Conservation (phyloP, 768 basidiomycete genomes). For the Boletus fagicola region DNA sequence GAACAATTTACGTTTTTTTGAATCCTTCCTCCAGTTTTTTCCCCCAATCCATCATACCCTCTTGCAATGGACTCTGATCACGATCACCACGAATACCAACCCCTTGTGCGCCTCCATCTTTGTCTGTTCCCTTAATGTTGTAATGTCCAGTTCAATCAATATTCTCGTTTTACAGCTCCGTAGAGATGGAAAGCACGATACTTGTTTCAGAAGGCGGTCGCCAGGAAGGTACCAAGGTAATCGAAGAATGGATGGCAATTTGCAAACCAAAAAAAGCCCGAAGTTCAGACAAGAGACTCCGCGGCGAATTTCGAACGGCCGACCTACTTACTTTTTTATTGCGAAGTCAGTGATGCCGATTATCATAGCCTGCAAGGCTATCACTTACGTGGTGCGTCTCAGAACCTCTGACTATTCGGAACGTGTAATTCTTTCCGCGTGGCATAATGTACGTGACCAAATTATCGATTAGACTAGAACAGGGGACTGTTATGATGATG, state of each 20-base stretch:
- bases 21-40: not conserved
- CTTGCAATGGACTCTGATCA: slow-evolving; percentile 22
- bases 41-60: slow-evolving; percentile 11
- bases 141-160: slow-evolving; percentile 20
- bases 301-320: slow-evolving; percentile 24
- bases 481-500: slow-evolving; percentile 11
- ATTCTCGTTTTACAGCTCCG: slow-evolving; percentile 1
- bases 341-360: slow-evolving; percentile 19
- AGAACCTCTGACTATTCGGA: slow-evolving; percentile 8
- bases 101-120: slow-evolving; percentile 4
- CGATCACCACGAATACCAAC: slow-evolving; percentile 15
- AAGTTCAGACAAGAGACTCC: slow-evolving; percentile 25
- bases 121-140: slow-evolving; percentile 9
- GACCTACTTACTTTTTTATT: slow-evolving; percentile 5
- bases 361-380: slow-evolving; percentile 18
- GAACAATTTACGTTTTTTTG: slow-evolving; percentile 15
- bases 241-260: slow-evolving; percentile 19
- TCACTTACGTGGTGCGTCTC: slow-evolving; percentile 28
- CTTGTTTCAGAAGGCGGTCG: slow-evolving; percentile 16
- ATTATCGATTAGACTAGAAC: slow-evolving; percentile 3
- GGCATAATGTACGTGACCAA: slow-evolving; percentile 1
- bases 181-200: slow-evolving; percentile 8
- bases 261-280: slow-evolving; percentile 15
- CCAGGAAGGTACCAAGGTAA: slow-evolving; percentile 14
- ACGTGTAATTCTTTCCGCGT: slow-evolving; percentile 13